phyloP scores from a whole-genome alignment of 441 rosid species.

The Corymbia citriodora region DNA sequence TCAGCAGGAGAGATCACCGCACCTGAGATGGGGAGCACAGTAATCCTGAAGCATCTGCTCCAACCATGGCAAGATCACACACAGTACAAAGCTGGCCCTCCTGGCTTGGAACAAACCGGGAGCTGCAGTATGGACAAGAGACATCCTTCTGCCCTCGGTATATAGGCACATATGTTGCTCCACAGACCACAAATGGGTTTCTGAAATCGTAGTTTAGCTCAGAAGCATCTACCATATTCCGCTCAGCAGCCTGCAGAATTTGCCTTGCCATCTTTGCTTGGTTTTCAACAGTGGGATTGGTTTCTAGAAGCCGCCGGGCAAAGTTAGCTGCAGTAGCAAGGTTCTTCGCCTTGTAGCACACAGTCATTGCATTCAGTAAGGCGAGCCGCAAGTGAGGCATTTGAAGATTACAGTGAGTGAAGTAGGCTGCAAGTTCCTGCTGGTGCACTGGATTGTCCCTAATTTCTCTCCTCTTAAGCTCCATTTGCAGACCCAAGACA shows the following conservation, averaged over 20 bases:
- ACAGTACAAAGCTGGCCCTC: slow-evolving; percentile 72
- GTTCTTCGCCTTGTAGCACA: slow-evolving; percentile 69
- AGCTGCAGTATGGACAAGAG: slow-evolving; percentile 72
- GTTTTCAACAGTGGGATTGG: slow-evolving; percentile 61
- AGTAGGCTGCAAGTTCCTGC: slow-evolving; percentile 90
- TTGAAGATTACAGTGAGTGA: slow-evolving; percentile 84
- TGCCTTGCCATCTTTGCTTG: slow-evolving; percentile 74
- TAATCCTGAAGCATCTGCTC: slow-evolving; percentile 82
- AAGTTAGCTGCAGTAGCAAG: slow-evolving; percentile 67
- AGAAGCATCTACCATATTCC: slow-evolving; percentile 59
- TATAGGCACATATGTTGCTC: slow-evolving; percentile 80
- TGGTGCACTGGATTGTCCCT: slow-evolving; percentile 59
- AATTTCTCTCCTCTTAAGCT: slow-evolving; percentile 60
- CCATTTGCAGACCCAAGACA: slow-evolving; percentile 73
- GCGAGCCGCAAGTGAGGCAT: slow-evolving; percentile 72
- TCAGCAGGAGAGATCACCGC: slow-evolving; percentile 26
- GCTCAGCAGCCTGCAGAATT: slow-evolving; percentile 71
- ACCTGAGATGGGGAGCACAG: slow-evolving; percentile 68
- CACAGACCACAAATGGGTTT: slow-evolving; percentile 82
- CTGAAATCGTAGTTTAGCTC: slow-evolving; percentile 77
- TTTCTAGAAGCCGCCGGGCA: slow-evolving; percentile 64
- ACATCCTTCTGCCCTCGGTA: slow-evolving; percentile 84
- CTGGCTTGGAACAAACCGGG: slow-evolving; percentile 69
- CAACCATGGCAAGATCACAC: slow-evolving; percentile 83
- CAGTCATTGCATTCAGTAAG: slow-evolving; percentile 57